These are phyloP conservation scores for Neurospora africana DNA, from an alignment of 495 filamentous ascomycete genomes.

Conservation along the genomic window DNA sequence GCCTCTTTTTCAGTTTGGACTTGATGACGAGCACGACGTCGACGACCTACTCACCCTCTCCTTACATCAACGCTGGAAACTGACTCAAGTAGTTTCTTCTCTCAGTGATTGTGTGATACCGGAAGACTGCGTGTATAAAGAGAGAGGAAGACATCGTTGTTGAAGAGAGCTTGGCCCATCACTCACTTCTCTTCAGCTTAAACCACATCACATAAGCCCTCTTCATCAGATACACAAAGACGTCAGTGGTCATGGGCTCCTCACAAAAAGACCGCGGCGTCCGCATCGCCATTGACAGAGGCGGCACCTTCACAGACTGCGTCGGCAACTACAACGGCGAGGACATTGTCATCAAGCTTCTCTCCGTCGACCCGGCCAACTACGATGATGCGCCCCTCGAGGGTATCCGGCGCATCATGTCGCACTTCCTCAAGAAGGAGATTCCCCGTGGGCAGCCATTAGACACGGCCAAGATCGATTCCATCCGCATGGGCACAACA, in stretches of 20 bases:
- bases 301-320: conserved; percentile 64
- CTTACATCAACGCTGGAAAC: background rate
- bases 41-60: background rate
- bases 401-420: conserved; percentile 82
- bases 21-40: background rate
- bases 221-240: background rate
- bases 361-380: conserved; percentile 83
- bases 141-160: background rate
- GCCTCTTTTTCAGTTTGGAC: background rate
- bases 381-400: conserved; percentile 84
- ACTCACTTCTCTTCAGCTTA: background rate
- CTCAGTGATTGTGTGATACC: background rate
- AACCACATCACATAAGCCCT: background rate
- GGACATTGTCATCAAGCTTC: conserved; percentile 75
- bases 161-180: background rate
- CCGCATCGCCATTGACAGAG: conserved; percentile 53
- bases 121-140: background rate
- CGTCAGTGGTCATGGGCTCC: conserved; percentile 3
- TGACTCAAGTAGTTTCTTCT: background rate
- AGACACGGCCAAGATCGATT: conserved; percentile 74
- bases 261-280: conserved; percentile 32
- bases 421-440: conserved; percentile 62
- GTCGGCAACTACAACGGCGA: conserved; percentile 54
- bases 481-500: conserved; percentile 82
- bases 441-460: conserved; percentile 73